Conservation (phyloP, 345 rosid genomes). For the Nasturtium officinale region DNA sequence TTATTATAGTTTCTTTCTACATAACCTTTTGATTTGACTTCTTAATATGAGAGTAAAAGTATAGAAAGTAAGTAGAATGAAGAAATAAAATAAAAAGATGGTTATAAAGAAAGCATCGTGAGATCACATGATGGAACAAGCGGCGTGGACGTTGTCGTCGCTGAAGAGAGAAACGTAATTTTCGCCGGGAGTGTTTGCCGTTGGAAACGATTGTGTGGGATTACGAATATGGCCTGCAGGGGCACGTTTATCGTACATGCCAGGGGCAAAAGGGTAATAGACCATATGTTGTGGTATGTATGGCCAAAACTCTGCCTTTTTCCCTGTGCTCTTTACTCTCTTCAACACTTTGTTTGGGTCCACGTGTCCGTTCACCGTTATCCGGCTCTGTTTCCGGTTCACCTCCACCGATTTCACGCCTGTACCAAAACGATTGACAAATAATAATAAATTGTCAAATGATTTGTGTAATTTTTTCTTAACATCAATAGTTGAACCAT, state of each 20-base stretch:
- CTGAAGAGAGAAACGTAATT: constrained; percentile 47
- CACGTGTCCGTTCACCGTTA: constrained; percentile 54
- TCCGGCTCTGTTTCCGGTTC: constrained; percentile 53
- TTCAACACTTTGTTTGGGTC: constrained; percentile 59
- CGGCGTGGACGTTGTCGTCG: constrained; percentile 53
- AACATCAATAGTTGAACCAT: too few relatives aligned
- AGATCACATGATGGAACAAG: constrained; percentile 59
- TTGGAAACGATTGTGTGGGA: constrained; percentile 48
- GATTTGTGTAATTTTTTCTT: too few relatives aligned
- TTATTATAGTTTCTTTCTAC: constrained; percentile 10
- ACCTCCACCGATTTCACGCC: constrained; percentile 56
- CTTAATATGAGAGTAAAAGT: neutral
- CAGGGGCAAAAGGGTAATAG: constrained; percentile 56
- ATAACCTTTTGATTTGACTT: neutral
- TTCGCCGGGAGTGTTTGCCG: constrained; percentile 48
- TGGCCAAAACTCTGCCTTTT: constrained; percentile 63
- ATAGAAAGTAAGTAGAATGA: neutral
- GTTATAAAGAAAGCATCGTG: neutral
- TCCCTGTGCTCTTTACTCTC: constrained; percentile 52
- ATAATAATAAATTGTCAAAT: too few relatives aligned
- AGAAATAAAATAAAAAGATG: too few relatives aligned
- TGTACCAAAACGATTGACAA: constrained; percentile 5
- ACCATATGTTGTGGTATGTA: constrained; percentile 58
- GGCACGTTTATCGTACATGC: constrained; percentile 58
- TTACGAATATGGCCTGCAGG: constrained; percentile 56